Evolutionary conservation across 768 basidiomycete genomes (phyloP).

Genomic region (Cystobasidiopsis lactophilus): DNA sequence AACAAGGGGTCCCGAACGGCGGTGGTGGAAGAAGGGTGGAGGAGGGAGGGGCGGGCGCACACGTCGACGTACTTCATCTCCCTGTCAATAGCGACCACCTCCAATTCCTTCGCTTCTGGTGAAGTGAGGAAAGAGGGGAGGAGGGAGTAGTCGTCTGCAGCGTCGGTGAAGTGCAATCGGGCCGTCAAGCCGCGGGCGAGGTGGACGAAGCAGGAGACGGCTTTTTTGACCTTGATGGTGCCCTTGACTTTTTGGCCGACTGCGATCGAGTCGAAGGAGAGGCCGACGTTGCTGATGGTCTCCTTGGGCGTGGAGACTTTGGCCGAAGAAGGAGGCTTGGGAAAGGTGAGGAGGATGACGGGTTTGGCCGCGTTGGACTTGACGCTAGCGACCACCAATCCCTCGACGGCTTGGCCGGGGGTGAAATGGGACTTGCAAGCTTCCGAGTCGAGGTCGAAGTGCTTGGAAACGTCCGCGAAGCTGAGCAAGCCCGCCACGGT

Average conservation of each 20-base stretch:
- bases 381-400: constrained; percentile 72
- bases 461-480: constrained; percentile 63
- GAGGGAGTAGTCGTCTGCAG: constrained; percentile 51
- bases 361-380: no score
- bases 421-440: constrained; percentile 44
- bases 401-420: constrained; percentile 45
- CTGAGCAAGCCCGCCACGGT: constrained; percentile 51
- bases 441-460: constrained; percentile 40
- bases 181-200: constrained; percentile 49
- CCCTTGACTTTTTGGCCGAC: constrained; percentile 59
- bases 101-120: constrained; percentile 40
- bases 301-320: background rate
- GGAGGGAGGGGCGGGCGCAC: constrained; percentile 53
- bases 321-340: no score
- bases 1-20: constrained; percentile 36
- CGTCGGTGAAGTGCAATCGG: constrained; percentile 57
- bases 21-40: constrained; percentile 32
- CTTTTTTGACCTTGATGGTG: constrained; percentile 49
- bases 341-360: no score
- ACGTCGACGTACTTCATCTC: constrained; percentile 47
- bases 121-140: constrained; percentile 34
- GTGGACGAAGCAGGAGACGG: constrained; percentile 55
- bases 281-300: background rate
- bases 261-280: constrained; percentile 44
- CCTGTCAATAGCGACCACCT: constrained; percentile 46